Evolutionary conservation across 352 stramenopile species (phyloP).

Genomic region (Lagenidium giganteum): DNA sequence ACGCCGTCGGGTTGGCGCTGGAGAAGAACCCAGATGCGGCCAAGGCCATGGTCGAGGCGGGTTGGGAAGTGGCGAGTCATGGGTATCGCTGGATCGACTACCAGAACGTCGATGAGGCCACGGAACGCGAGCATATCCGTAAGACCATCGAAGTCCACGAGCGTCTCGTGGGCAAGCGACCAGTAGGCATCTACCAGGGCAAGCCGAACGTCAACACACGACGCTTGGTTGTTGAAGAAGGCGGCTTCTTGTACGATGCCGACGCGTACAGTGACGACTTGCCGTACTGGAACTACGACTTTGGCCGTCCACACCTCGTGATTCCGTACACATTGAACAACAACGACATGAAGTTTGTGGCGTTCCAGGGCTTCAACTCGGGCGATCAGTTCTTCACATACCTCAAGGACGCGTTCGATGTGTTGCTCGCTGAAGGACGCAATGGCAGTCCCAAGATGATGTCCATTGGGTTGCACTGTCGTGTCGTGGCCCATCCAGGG

Average conservation of each 20-base stretch:
- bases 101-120: slow-evolving; percentile 89
- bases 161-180: slow-evolving; percentile 83
- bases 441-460: slow-evolving; percentile 92
- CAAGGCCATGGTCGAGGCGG: slow-evolving; percentile 88
- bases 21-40: slow-evolving; percentile 90
- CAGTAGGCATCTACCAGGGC: slow-evolving; percentile 95
- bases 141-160: slow-evolving; percentile 91
- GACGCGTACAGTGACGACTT: slow-evolving; percentile 96
- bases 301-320: slow-evolving; percentile 89
- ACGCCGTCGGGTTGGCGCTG: slow-evolving; percentile 93
- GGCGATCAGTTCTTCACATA: slow-evolving; percentile 92
- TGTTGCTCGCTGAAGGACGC: slow-evolving; percentile 86
- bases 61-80: slow-evolving; percentile 92
- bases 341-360: slow-evolving; percentile 97
- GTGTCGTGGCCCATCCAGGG: slow-evolving; percentile 85
- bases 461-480: slow-evolving; percentile 93
- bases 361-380: slow-evolving; percentile 88
- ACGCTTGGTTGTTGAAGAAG: slow-evolving; percentile 87
- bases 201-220: slow-evolving; percentile 93
- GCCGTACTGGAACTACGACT: slow-evolving; percentile 91
- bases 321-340: slow-evolving; percentile 95
- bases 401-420: slow-evolving; percentile 89
- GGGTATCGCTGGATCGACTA: slow-evolving; percentile 97
- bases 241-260: slow-evolving; percentile 94
- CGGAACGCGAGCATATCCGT: slow-evolving; percentile 90